Base-by-base conservation (phyloP, 768 basidiomycete species). In the Hirschioporus abietinus region DNA sequence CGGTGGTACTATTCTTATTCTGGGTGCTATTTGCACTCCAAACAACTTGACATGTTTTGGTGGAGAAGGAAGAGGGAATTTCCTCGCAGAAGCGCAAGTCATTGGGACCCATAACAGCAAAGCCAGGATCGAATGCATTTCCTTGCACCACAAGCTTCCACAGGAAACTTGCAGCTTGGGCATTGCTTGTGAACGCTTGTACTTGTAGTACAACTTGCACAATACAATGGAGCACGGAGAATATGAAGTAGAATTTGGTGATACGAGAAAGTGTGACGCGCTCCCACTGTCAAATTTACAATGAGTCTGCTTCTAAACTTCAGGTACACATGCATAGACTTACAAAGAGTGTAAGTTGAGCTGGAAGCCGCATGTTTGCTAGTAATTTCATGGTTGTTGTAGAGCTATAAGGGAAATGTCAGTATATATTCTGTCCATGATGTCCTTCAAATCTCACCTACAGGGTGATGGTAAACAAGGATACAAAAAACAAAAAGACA, bases 141-240 rank as follows among this genome's bases (percentile, higher is more conserved):
- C 84, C 87, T 71, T 84, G 76, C 30, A 73, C 60, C 30, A 87
- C 79, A 64, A 92, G 82, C 63, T 76, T 74, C 60, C 77, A 76
- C 65, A 92, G 78, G 69, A 87, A 82, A 27, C 73, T 66, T 30
- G 85, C 83, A 7, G 90, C 88, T 23, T 81, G 69, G 9, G 81
- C 81, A 70, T 92, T 92, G 76, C 85, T 84, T 15, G 79, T 79
- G 78, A 88, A 88, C 12, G 88, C 90, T 64, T 82, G 82, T 63
- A 82, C 83, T 77, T 93, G 91, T 60, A 93, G 80, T 27, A 83
- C 79, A 69, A 92, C 79, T 75, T 92, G 91, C 67, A 91, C 74
- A 66, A 83, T 70, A 70, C 88, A 91, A 73, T 92, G 88, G 60
- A 85, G 63, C 64, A 89, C 66, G 24, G 91, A 88, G 74, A 92